Evolutionary conservation across 2,329 filamentous ascomycete genomes (phyloP).

Genomic region (Neurospora crassa): DNA sequence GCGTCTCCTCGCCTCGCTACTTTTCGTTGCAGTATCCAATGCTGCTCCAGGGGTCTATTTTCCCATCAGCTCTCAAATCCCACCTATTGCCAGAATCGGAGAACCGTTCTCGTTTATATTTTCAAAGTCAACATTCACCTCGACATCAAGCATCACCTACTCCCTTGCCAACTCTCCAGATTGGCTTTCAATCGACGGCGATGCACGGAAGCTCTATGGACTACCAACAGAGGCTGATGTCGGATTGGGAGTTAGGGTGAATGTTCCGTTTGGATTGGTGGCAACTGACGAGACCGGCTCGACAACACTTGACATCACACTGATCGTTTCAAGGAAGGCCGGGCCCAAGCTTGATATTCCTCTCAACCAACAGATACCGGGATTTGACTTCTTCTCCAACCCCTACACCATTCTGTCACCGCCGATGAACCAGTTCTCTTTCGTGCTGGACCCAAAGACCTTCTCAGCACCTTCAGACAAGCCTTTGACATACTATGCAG

Average conservation of each 20-base stretch:
- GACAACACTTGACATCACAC: slow-evolving; percentile 53
- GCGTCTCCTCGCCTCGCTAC: slow-evolving; percentile 23
- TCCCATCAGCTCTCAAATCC: slow-evolving; percentile 77
- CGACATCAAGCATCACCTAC: slow-evolving; percentile 52
- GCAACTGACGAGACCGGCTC: slow-evolving; percentile 60
- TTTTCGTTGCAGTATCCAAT: slow-evolving; percentile 22
- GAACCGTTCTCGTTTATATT: slow-evolving; percentile 63
- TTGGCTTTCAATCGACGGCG: slow-evolving; percentile 66
- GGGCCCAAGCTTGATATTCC: slow-evolving; percentile 46
- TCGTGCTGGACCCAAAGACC: slow-evolving; percentile 45
- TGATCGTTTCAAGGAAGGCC: slow-evolving; percentile 56
- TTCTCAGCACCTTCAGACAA: slow-evolving; percentile 47
- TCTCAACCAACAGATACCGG: slow-evolving; percentile 46
- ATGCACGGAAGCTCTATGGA: slow-evolving; percentile 57
- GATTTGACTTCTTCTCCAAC: slow-evolving; percentile 49
- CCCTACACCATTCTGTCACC: slow-evolving; percentile 49
- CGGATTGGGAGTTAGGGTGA: slow-evolving; percentile 41
- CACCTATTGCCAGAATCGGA: slow-evolving; percentile 63
- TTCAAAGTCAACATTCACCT: slow-evolving; percentile 63
- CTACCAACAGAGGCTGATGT: slow-evolving; percentile 50
- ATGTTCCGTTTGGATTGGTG: slow-evolving; percentile 53
- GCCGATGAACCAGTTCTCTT: slow-evolving; percentile 42
- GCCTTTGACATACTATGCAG: slow-evolving; percentile 63
- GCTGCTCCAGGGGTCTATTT: slow-evolving; percentile 44
- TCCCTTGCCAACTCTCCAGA: slow-evolving; percentile 53